Conservation (phyloP, 371 early-diverging fungal genomes). For the Mortierella sp. region DNA sequence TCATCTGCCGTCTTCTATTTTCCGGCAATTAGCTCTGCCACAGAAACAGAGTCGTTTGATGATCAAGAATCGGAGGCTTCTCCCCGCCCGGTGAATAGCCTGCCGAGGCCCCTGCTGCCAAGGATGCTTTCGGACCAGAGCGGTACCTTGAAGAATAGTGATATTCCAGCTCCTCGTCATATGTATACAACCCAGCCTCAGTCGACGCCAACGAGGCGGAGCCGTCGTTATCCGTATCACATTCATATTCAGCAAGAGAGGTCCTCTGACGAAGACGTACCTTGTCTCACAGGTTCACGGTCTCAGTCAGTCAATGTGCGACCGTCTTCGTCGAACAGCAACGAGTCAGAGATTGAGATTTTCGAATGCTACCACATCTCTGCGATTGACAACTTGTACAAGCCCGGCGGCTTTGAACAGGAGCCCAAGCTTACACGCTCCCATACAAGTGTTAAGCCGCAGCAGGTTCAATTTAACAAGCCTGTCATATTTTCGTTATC, state of each 20-base stretch:
- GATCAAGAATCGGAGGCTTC: no score
- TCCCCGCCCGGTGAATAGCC: not conserved
- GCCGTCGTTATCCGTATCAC: not conserved
- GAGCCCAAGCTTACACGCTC: no score
- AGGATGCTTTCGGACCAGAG: not conserved
- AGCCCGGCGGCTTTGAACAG: no score
- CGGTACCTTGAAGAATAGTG: not conserved
- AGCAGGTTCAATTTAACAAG: no score
- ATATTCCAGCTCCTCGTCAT: not conserved
- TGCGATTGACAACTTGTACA: no score
- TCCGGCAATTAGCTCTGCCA: not conserved
- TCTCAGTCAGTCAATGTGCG: no score
- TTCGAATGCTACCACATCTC: no score
- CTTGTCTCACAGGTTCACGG: not conserved
- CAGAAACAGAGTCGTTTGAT: no score
- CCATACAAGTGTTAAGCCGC: no score
- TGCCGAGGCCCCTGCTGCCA: not conserved
- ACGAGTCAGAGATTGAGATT: no score
- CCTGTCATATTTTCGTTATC: no score
- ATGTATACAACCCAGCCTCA: not conserved
- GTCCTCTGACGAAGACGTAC: not conserved
- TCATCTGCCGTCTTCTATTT: conserved; percentile 6
- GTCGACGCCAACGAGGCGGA: not conserved
- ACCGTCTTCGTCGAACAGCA: no score
- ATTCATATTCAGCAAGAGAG: not conserved